Evolutionary conservation across 2,329 filamentous ascomycete species (phyloP).

Genomic region (Calonectria pauciramosa): DNA sequence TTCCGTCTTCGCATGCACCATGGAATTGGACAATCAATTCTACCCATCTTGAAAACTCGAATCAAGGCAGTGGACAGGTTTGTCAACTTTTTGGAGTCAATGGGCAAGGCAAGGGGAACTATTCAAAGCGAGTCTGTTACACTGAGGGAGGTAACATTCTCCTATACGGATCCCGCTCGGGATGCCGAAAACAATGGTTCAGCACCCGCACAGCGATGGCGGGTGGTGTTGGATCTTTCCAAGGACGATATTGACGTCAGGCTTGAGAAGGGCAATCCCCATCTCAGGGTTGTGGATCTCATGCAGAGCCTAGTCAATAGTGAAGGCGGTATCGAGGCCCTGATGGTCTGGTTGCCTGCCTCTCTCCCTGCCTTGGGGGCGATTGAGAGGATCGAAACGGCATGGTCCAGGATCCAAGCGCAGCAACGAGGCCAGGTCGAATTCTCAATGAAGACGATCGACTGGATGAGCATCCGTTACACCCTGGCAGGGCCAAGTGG

Average conservation of each 20-base stretch:
- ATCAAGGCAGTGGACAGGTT: slow-evolving; percentile 78
- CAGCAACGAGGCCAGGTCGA: slow-evolving; percentile 63
- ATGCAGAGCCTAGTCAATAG: slow-evolving; percentile 72
- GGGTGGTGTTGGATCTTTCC: slow-evolving; percentile 71
- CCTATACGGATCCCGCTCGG: slow-evolving; percentile 64
- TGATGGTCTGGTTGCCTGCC: slow-evolving; percentile 67
- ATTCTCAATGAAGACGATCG: slow-evolving; percentile 66
- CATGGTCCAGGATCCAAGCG: slow-evolving; percentile 60
- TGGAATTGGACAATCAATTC: slow-evolving; percentile 69
- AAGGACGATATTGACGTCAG: slow-evolving; percentile 67
- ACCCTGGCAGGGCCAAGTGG: slow-evolving; percentile 49
- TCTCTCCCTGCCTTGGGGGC: slow-evolving; percentile 76
- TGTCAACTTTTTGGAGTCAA: slow-evolving; percentile 76
- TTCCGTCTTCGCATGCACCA: slow-evolving; percentile 74
- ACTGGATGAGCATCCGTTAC: slow-evolving; percentile 72
- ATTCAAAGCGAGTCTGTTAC: slow-evolving; percentile 72
- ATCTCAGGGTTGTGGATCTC: slow-evolving; percentile 72
- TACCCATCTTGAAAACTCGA: slow-evolving; percentile 70
- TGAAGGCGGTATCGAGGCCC: slow-evolving; percentile 64
- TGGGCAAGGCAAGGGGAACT: slow-evolving; percentile 68
- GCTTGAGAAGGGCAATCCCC: slow-evolving; percentile 75
- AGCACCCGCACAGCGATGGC: slow-evolving; percentile 55
- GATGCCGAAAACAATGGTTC: slow-evolving; percentile 9
- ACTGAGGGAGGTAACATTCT: slow-evolving; percentile 75
- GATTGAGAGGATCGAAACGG: slow-evolving; percentile 71